Conservation (phyloP, 2,329 filamentous ascomycete species). For the Colletotrichum cordylinicola region DNA sequence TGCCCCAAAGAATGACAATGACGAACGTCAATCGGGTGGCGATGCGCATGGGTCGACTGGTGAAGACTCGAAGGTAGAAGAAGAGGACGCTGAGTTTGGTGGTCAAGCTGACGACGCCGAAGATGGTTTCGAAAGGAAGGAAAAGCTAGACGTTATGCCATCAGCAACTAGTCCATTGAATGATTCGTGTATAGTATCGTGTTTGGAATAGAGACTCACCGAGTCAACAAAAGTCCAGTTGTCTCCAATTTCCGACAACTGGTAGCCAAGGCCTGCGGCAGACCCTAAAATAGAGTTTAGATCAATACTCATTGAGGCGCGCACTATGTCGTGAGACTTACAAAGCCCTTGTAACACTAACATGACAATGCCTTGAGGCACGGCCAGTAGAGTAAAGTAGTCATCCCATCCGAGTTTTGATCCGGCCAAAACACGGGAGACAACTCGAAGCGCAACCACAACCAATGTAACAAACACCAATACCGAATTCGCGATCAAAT, state of each 20-base stretch:
- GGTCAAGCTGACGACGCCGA: constrained; percentile 37
- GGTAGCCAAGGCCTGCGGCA: constrained; percentile 29
- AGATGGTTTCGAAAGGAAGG: constrained; percentile 42
- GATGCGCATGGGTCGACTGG: constrained; percentile 32
- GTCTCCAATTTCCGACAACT: not conserved
- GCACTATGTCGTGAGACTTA: constrained; percentile 24
- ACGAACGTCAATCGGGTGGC: constrained; percentile 26
- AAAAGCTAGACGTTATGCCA: constrained; percentile 31
- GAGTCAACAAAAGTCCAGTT: not conserved
- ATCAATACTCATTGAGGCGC: not conserved
- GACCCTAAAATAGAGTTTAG: constrained; percentile 16
- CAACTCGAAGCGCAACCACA: constrained; percentile 30
- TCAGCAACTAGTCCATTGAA: rapidly evolving
- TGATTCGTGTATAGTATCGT: not conserved
- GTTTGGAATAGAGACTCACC: not conserved
- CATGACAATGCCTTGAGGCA: constrained; percentile 35
- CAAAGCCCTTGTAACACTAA: constrained; percentile 34
- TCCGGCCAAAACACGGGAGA: constrained; percentile 29
- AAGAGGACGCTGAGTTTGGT: constrained; percentile 46
- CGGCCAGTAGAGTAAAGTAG: constrained; percentile 37
- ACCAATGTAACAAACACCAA: constrained; percentile 23
- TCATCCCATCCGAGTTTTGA: constrained; percentile 41
- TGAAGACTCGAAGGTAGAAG: constrained; percentile 49
- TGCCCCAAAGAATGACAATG: constrained; percentile 30
- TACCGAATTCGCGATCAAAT: constrained; percentile 30